A percentile compares a stretch with the other conserved stretches of the same genome.
Evolutionary conservation across 495 filamentous ascomycete genomes (phyloP).

Genomic region (Penicillium turbatum): DNA sequence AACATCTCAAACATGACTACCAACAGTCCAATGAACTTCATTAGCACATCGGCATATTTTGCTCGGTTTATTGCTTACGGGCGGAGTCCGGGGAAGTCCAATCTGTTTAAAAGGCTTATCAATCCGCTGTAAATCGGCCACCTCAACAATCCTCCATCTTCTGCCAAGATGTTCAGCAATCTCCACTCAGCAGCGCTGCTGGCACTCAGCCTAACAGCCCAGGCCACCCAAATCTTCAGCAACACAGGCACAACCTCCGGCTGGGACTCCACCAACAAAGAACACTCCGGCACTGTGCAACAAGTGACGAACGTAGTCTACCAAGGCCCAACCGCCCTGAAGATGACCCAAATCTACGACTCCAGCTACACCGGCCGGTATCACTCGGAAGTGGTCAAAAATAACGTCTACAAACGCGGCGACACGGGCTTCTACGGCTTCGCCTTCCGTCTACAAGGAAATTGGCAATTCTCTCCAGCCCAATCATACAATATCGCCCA

Average conservation of each 20-base stretch:
- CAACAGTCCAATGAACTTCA: background rate
- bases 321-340: slow-evolving; percentile 43
- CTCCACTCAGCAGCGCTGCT: background rate
- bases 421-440: slow-evolving; percentile 55
- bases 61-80: background rate
- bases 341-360: slow-evolving; percentile 51
- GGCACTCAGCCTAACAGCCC: background rate
- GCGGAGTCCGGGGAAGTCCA: background rate
- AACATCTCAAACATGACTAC: background rate
- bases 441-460: slow-evolving; percentile 45
- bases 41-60: background rate
- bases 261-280: slow-evolving; percentile 43
- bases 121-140: background rate
- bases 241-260: slow-evolving; percentile 49
- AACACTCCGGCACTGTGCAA: slow-evolving; percentile 41
- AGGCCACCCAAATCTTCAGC: slow-evolving; percentile 40
- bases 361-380: slow-evolving; percentile 46
- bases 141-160: background rate
- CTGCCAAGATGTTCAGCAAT: background rate
- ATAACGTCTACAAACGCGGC: slow-evolving; percentile 46
- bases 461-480: slow-evolving; percentile 47
- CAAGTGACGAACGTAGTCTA: slow-evolving; percentile 46
- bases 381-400: slow-evolving; percentile 50
- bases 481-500: slow-evolving; percentile 53
- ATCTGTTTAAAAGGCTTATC: background rate